A percentile compares a stretch with the other conserved stretches of the same genome.
Conservation (phyloP, 345 rosid genomes). For the Combretum micranthum region DNA sequence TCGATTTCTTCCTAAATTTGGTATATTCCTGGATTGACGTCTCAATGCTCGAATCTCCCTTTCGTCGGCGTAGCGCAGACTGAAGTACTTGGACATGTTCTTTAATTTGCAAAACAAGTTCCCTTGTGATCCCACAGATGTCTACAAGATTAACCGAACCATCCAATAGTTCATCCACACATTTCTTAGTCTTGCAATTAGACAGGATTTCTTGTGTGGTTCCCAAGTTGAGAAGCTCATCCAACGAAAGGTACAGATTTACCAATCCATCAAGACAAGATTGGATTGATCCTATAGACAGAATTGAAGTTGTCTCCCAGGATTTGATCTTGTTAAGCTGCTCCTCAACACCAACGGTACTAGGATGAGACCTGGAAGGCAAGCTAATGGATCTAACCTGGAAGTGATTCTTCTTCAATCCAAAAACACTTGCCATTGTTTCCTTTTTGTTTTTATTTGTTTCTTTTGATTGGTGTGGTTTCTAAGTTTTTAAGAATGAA, state of each 20-base stretch:
- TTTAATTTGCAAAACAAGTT: slow-evolving; percentile 37
- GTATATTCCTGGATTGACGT: slow-evolving; percentile 16
- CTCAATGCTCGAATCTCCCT: slow-evolving; percentile 32
- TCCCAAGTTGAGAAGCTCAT: slow-evolving; percentile 50
- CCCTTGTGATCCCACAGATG: slow-evolving; percentile 47
- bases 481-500: too few species aligned
- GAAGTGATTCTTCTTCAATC: too few species aligned
- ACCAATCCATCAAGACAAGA: slow-evolving; percentile 31
- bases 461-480: too few species aligned
- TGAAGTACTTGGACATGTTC: slow-evolving; percentile 51
- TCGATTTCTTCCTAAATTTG: slow-evolving; percentile 46
- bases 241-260: slow-evolving; percentile 34
- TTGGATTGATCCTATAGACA: slow-evolving; percentile 24
- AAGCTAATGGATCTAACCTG: too few species aligned
- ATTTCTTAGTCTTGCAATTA: slow-evolving; percentile 18
- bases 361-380: slow-evolving; percentile 49
- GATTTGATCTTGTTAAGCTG: slow-evolving; percentile 40
- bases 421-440: too few species aligned
- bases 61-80: slow-evolving; percentile 52
- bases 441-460: too few species aligned
- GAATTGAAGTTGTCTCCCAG: slow-evolving; percentile 20
- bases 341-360: slow-evolving; percentile 35
- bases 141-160: slow-evolving; percentile 55
- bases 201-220: slow-evolving; percentile 46
- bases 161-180: slow-evolving; percentile 47